phyloP scores from a whole-genome alignment of 768 basidiomycete species.

The Pleurotus giganteus region DNA sequence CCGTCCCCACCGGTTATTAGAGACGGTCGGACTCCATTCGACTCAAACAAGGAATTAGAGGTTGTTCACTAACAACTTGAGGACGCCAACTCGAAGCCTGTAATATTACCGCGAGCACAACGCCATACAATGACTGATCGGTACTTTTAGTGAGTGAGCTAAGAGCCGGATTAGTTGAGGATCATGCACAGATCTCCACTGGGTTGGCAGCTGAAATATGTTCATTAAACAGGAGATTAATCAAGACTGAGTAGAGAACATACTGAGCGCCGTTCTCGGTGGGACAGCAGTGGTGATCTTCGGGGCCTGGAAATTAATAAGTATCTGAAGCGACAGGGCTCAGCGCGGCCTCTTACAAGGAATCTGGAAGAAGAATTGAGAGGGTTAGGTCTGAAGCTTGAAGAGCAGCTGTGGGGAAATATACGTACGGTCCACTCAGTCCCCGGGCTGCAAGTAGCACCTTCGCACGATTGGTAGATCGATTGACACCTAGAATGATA shows the following conservation, averaged over 20 bases:
- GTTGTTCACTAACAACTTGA: no score
- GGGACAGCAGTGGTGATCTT: constrained; percentile 1
- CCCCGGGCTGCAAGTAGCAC: constrained; percentile 6
- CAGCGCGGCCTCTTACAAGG: neutral
- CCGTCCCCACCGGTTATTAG: no score
- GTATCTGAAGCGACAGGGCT: neutral
- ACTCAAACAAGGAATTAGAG: no score
- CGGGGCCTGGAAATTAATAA: neutral
- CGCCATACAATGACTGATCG: no score
- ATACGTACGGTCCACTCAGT: constrained; percentile 7
- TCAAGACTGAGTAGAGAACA: neutral
- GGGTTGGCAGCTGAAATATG: constrained; percentile 1
- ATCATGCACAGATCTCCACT: constrained; percentile 4
- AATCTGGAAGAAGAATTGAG: neutral
- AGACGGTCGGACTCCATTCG: no score
- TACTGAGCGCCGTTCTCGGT: constrained; percentile 6
- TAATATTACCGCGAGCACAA: no score
- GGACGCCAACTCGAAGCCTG: no score
- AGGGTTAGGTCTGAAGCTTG: neutral
- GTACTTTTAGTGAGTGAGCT: neutral
- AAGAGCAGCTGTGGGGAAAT: neutral
- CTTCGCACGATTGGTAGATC: constrained; percentile 1
- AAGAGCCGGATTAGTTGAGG: neutral
- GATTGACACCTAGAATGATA: constrained; percentile 1
- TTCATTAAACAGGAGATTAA: neutral